Percentiles rank a stretch among this genome's conserved stretches.
phyloP scores from a whole-genome alignment of 352 stramenopile species.

The Phytophthora multivora region DNA sequence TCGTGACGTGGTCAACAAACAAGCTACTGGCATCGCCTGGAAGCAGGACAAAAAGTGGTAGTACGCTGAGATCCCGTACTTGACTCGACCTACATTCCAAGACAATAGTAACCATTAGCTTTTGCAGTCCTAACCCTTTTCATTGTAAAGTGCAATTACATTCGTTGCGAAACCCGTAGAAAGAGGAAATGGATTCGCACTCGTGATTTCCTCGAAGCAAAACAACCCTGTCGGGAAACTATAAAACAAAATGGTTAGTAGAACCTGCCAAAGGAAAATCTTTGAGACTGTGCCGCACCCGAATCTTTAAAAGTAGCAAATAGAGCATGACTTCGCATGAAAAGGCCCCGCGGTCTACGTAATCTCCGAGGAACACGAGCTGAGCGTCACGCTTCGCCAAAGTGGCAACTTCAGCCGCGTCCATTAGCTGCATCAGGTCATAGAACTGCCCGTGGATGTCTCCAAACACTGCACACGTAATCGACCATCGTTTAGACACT shows the following conservation, averaged over 20 bases:
- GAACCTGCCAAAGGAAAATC: too few relatives aligned
- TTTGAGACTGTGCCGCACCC: slow-evolving; percentile 13
- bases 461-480: slow-evolving; percentile 63
- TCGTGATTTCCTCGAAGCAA: slow-evolving; percentile 84
- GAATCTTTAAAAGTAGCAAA: slow-evolving; percentile 71
- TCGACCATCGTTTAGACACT: background rate
- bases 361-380: slow-evolving; percentile 80
- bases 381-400: slow-evolving; percentile 53
- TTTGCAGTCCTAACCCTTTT: background rate
- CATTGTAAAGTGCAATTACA: slow-evolving; percentile 39
- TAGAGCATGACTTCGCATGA: slow-evolving; percentile 86
- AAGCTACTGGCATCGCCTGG: slow-evolving; percentile 70
- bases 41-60: slow-evolving; percentile 86
- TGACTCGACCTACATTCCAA: slow-evolving; percentile 47
- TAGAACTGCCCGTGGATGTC: slow-evolving; percentile 87
- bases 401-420: slow-evolving; percentile 42
- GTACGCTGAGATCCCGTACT: slow-evolving; percentile 83
- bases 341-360: slow-evolving; percentile 80
- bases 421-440: slow-evolving; percentile 69
- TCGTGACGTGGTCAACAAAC: slow-evolving; percentile 48
- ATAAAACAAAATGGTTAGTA: background rate
- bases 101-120: background rate
- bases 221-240: slow-evolving; percentile 67
- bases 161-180: slow-evolving; percentile 85
- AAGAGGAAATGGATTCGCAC: slow-evolving; percentile 86